Evolutionary conservation across 495 filamentous ascomycete species (phyloP).

Genomic region (Hypomontagnella monticulosa): DNA sequence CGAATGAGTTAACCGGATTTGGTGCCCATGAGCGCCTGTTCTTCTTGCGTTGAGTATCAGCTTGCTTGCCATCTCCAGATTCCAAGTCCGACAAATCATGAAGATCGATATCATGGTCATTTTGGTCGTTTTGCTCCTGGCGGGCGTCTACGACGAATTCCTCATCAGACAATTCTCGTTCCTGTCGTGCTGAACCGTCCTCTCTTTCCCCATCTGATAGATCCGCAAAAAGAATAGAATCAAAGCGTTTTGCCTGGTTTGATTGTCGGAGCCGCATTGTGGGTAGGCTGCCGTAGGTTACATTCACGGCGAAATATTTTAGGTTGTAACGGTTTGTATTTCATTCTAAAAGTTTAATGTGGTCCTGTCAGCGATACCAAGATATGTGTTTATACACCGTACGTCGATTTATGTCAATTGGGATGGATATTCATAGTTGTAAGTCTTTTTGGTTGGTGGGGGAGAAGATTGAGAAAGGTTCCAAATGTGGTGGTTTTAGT

Average conservation of each 20-base stretch:
- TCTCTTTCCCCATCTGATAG: constrained; percentile 34
- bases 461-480: constrained; percentile 7
- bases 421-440: too few relatives aligned
- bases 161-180: constrained; percentile 32
- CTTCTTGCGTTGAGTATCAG: constrained; percentile 13
- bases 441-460: constrained; percentile 15
- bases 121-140: constrained; percentile 25
- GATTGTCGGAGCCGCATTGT: constrained; percentile 43
- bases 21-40: constrained; percentile 28
- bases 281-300: not conserved
- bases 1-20: constrained; percentile 39
- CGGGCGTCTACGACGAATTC: constrained; percentile 35
- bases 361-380: too few relatives aligned
- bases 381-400: too few relatives aligned
- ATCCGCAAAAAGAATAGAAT: constrained; percentile 3
- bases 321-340: too few relatives aligned
- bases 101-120: constrained; percentile 27
- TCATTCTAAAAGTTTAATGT: too few relatives aligned
- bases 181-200: not conserved
- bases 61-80: constrained; percentile 15
- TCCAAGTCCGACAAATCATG: constrained; percentile 26
- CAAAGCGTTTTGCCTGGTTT: constrained; percentile 35
- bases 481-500: constrained; percentile 13
- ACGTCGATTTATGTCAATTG: too few relatives aligned
- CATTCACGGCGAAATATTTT: too few relatives aligned